These are phyloP conservation scores for Atkinsonella texensis DNA, from an alignment of 2,329 filamentous ascomycete species.

Conservation along the genomic window DNA sequence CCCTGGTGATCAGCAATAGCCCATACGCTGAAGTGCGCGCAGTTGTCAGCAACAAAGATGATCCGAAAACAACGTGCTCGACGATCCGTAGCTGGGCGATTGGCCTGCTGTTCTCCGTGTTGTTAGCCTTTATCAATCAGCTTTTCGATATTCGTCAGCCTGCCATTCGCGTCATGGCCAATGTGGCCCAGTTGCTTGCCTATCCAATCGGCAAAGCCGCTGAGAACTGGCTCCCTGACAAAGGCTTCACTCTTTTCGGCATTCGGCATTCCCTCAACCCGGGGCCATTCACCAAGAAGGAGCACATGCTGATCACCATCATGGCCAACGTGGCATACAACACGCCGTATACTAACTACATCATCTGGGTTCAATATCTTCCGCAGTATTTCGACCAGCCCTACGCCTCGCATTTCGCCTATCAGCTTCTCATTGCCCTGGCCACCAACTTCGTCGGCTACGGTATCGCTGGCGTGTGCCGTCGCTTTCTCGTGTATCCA, in stretches of 20 bases:
- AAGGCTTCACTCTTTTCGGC: conserved; percentile 34
- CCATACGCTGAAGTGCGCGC: conserved; percentile 46
- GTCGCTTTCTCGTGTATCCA: conserved; percentile 43
- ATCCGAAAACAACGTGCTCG: conserved; percentile 34
- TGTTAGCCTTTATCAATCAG: conserved; percentile 42
- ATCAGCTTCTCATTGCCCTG: conserved; percentile 43
- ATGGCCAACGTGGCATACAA: conserved; percentile 49
- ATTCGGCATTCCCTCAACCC: conserved; percentile 39
- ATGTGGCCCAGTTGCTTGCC: conserved; percentile 44
- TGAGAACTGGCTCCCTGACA: conserved; percentile 39
- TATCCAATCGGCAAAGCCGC: conserved; percentile 41
- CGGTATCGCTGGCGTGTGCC: conserved; percentile 42
- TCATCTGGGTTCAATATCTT: conserved; percentile 41
- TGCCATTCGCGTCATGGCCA: conserved; percentile 39
- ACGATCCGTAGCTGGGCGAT: conserved; percentile 44
- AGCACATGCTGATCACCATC: conserved; percentile 49
- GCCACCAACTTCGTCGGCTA: conserved; percentile 49
- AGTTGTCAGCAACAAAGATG: conserved; percentile 44
- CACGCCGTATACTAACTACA: conserved; percentile 41
- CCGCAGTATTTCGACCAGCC: conserved; percentile 42
- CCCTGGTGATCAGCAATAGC: conserved; percentile 41
- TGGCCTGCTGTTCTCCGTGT: conserved; percentile 36
- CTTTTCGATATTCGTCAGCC: conserved; percentile 47
- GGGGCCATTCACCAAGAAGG: conserved; percentile 46
- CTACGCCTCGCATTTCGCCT: conserved; percentile 38